phyloP scores from a whole-genome alignment of 2,329 filamentous ascomycete species.

The Gremmenia infestans region DNA sequence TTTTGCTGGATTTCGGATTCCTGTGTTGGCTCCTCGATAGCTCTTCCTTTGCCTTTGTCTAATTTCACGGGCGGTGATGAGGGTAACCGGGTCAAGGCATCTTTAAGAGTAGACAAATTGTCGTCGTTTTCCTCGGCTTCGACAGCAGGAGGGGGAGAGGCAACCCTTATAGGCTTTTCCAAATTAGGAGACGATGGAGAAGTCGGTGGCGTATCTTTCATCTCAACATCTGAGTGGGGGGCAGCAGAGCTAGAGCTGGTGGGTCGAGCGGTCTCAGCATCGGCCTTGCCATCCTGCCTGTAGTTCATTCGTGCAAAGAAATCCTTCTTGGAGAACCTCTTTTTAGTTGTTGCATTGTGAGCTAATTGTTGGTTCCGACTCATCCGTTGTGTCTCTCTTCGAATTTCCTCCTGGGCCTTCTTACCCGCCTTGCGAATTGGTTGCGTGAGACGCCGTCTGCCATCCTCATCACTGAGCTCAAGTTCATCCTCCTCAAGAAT shows the following conservation, averaged over 20 bases:
- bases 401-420: constrained; percentile 92
- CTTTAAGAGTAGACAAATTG: constrained; percentile 16
- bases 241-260: constrained; percentile 49
- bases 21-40: constrained; percentile 31
- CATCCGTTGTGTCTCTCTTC: constrained; percentile 87
- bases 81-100: constrained; percentile 11
- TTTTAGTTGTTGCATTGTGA: constrained; percentile 85
- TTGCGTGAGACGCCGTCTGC: constrained; percentile 63
- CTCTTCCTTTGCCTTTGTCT: constrained; percentile 48
- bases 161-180: constrained; percentile 28
- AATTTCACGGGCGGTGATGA: constrained; percentile 18
- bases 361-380: constrained; percentile 84
- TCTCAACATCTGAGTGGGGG: constrained; percentile 47
- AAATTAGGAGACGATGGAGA: constrained; percentile 47
- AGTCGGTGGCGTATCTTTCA: constrained; percentile 65
- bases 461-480: constrained; percentile 57
- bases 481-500: constrained; percentile 52
- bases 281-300: constrained; percentile 37
- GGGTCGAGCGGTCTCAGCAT: constrained; percentile 34
- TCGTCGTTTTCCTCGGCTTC: constrained; percentile 5
- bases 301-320: constrained; percentile 84
- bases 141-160: not conserved
- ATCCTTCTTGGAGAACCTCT: constrained; percentile 79
- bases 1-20: constrained; percentile 11
- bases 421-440: constrained; percentile 85